These are phyloP conservation scores for Oryza glaberrima DNA, from an alignment of 176 grass and related monocot genomes.

Conservation along the genomic window DNA sequence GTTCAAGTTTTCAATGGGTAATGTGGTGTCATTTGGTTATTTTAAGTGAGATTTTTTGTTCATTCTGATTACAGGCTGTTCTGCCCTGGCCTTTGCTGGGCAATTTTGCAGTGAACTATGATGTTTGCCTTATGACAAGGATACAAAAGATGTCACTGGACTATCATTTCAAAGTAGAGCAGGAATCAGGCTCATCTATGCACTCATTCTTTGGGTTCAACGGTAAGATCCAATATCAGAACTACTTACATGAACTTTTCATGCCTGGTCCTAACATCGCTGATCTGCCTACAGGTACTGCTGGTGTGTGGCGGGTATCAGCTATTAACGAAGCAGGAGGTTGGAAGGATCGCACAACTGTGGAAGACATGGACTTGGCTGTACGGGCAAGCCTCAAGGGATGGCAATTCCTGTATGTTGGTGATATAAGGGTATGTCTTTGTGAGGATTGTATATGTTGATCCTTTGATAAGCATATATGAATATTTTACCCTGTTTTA, in stretches of 20 bases:
- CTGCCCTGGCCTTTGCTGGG: conserved; percentile 52
- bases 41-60: conserved; percentile 35
- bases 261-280: not conserved
- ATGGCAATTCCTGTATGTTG: conserved; percentile 79
- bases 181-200: conserved; percentile 72
- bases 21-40: conserved; percentile 25
- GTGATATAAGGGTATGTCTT: conserved; percentile 57
- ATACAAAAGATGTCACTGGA: conserved; percentile 83
- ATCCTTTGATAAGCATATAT: not conserved
- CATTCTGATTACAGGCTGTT: conserved; percentile 47
- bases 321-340: conserved; percentile 70
- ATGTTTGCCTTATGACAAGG: conserved; percentile 68
- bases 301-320: conserved; percentile 65
- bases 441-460: not conserved
- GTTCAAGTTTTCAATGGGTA: not conserved
- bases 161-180: conserved; percentile 82
- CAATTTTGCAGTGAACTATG: conserved; percentile 68
- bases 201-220: conserved; percentile 81
- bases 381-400: conserved; percentile 69
- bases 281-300: conserved; percentile 54
- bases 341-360: conserved; percentile 78
- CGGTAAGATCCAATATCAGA: conserved; percentile 48
- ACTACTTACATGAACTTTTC: not conserved
- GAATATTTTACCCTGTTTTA: not conserved
- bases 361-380: conserved; percentile 86